Evolutionary conservation across 495 filamentous ascomycete species (phyloP).

Genomic region (Trichocladium antarcticum): DNA sequence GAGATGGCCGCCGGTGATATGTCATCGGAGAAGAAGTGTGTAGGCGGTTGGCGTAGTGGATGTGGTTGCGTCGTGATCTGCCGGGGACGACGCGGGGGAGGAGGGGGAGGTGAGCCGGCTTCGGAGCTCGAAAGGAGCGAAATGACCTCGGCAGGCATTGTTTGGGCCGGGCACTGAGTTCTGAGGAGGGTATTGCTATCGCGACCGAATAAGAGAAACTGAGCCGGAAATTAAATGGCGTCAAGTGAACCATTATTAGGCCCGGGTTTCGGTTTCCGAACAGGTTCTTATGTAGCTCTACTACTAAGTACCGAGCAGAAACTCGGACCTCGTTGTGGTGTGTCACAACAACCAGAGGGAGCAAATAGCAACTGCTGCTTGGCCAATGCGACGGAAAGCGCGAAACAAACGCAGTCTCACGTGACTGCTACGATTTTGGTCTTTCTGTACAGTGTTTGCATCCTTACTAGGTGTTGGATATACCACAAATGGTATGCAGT

Average conservation of each 20-base stretch:
- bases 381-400: not conserved
- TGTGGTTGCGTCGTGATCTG: not conserved
- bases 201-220: no score
- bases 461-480: no score
- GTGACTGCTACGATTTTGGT: not conserved
- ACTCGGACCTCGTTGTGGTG: no score
- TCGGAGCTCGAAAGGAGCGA: slow-evolving; percentile 27
- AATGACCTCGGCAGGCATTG: slow-evolving; percentile 33
- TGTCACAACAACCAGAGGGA: not conserved
- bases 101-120: not conserved
- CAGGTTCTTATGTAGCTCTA: no score
- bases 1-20: not conserved
- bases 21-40: not conserved
- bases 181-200: not conserved
- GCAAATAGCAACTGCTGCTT: not conserved
- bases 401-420: slow-evolving; percentile 5
- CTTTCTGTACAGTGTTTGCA: no score
- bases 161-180: not conserved
- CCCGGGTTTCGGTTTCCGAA: no score
- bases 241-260: no score
- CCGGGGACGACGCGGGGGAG: no score
- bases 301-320: no score
- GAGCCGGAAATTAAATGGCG: not conserved
- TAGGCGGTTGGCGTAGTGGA: not conserved
- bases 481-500: no score